Conservation (phyloP, 176 grass and related monocot genomes). For the Saccharum spontaneum region DNA sequence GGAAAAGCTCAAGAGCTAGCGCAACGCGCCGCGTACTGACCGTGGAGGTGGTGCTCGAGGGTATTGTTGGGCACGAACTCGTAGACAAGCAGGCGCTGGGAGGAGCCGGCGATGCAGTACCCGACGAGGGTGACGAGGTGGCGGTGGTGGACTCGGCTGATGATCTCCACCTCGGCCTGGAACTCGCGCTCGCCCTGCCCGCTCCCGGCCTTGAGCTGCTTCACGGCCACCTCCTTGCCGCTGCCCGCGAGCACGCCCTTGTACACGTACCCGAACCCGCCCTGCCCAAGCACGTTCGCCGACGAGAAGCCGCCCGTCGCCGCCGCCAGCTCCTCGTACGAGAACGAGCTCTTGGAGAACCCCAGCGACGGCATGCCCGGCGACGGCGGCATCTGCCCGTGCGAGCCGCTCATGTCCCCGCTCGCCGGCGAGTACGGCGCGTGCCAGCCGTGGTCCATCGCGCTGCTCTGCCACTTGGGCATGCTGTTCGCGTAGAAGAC, state of each 20-base stretch:
- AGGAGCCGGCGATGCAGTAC: conserved; percentile 70
- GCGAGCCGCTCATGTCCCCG: conserved; percentile 58
- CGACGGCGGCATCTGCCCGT: conserved; percentile 44
- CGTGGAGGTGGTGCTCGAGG: conserved; percentile 83
- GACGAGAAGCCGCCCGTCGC: conserved; percentile 66
- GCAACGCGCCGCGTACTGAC: not conserved
- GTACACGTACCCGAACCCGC: conserved; percentile 91
- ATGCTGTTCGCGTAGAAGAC: conserved; percentile 56
- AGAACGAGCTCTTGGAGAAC: conserved; percentile 78
- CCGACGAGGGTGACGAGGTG: conserved; percentile 97
- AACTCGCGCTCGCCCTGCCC: conserved; percentile 98
- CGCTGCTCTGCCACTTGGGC: conserved; percentile 42
- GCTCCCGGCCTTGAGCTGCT: conserved; percentile 93
- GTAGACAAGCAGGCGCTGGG: conserved; percentile 85
- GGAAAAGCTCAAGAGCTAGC: no score
- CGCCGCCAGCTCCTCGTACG: conserved; percentile 70
- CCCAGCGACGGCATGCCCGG: conserved; percentile 49
- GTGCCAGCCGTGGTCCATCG: conserved; percentile 39
- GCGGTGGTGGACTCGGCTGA: conserved; percentile 95
- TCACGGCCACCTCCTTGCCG: conserved; percentile 86
- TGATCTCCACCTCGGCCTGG: conserved; percentile 98
- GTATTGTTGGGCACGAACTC: conserved; percentile 86
- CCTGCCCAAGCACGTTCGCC: conserved; percentile 79
- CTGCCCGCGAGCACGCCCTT: conserved; percentile 71
- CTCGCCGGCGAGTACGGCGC: conserved; percentile 36